Conservation (phyloP, 2,329 filamentous ascomycete species). For the Achaetomium macrosporum region DNA sequence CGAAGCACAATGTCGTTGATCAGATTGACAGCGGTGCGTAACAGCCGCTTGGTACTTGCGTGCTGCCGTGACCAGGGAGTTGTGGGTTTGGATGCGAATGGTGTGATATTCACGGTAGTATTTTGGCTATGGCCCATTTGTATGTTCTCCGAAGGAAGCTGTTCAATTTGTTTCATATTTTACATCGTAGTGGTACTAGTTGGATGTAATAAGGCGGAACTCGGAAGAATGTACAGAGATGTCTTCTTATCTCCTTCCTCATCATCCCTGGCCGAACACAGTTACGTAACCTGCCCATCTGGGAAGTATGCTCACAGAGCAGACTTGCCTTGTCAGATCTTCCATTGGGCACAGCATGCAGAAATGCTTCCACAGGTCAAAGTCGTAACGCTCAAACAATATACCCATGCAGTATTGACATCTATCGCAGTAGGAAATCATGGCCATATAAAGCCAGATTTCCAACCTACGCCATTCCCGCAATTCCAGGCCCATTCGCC, state of each 20-base stretch:
- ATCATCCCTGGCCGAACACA: not conserved
- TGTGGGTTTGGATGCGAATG: not conserved
- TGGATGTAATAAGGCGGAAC: not conserved
- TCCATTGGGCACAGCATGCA: too few relatives aligned
- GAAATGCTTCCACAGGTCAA: not conserved
- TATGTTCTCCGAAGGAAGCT: not conserved
- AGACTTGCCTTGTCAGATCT: too few relatives aligned
- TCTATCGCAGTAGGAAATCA: not conserved
- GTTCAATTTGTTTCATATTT: not conserved
- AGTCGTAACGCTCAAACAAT: too few relatives aligned
- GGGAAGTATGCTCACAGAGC: too few relatives aligned
- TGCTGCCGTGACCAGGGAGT: not conserved
- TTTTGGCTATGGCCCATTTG: not conserved
- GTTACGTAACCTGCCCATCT: not conserved
- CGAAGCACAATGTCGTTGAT: conserved; percentile 39
- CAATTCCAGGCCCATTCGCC: conserved; percentile 6
- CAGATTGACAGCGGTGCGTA: conserved; percentile 52
- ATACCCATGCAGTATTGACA: not conserved
- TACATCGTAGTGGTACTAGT: not conserved
- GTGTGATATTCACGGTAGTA: not conserved
- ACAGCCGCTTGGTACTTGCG: conserved; percentile 1
- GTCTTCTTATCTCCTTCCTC: too few relatives aligned
- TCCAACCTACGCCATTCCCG: conserved; percentile 3
- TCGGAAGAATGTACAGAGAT: not conserved
- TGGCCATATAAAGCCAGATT: not conserved